phyloP scores from a whole-genome alignment of 306 rosid species.

The Mimosa pudica region DNA sequence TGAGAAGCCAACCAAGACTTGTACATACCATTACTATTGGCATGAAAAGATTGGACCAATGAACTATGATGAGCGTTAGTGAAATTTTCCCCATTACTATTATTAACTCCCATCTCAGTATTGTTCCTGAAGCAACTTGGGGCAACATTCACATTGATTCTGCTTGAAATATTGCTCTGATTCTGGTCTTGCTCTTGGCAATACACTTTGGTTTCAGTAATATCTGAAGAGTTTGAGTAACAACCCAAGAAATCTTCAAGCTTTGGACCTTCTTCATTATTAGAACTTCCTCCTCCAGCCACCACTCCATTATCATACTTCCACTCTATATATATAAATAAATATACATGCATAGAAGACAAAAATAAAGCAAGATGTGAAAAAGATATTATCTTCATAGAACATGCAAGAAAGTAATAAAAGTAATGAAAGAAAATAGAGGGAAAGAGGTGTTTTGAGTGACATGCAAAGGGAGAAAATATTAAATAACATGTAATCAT shows the following conservation, averaged over 20 bases:
- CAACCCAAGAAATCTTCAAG: constrained; percentile 96
- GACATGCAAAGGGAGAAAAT: constrained; percentile 43
- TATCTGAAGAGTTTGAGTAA: constrained; percentile 64
- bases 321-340: constrained; percentile 57
- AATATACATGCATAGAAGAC: not conserved
- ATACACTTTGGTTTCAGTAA: constrained; percentile 54
- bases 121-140: constrained; percentile 48
- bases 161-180: constrained; percentile 39
- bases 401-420: constrained; percentile 19
- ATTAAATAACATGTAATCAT: not conserved
- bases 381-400: not conserved
- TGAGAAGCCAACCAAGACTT: constrained; percentile 76
- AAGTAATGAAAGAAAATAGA: constrained; percentile 8
- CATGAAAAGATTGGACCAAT: constrained; percentile 49
- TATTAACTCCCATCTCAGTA: constrained; percentile 40
- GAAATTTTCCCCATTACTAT: constrained; percentile 35
- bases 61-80: constrained; percentile 44
- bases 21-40: constrained; percentile 52
- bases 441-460: constrained; percentile 11
- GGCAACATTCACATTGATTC: constrained; percentile 63
- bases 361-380: not conserved
- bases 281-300: constrained; percentile 44
- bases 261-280: constrained; percentile 71
- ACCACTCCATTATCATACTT: constrained; percentile 59
- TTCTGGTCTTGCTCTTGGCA: constrained; percentile 52